Conservation (phyloP, 2,329 filamentous ascomycete genomes). For the Fusarium sp. region DNA sequence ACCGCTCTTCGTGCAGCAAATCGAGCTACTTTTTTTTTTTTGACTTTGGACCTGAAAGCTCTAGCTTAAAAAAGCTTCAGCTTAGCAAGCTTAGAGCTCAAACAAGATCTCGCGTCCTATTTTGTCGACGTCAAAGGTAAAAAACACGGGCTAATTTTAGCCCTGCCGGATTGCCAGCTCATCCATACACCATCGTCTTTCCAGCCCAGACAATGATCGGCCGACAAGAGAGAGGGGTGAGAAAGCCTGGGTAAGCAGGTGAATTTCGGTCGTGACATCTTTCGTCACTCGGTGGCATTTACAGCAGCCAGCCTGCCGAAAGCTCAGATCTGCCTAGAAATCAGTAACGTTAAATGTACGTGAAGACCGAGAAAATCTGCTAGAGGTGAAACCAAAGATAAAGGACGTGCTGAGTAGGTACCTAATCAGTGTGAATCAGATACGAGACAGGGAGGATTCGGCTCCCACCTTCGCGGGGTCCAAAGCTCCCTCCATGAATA, state of each 20-base stretch:
- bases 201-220: constrained; percentile 39
- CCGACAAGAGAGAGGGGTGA: constrained; percentile 40
- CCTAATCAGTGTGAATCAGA: background rate
- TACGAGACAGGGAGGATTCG: background rate
- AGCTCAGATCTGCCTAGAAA: constrained; percentile 1
- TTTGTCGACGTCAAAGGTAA: constrained; percentile 29
- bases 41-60: constrained; percentile 16
- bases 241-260: constrained; percentile 24
- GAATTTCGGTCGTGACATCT: constrained; percentile 29
- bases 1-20: constrained; percentile 30
- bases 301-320: constrained; percentile 2
- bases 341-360: background rate
- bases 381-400: constrained; percentile 1
- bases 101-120: constrained; percentile 25
- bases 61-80: constrained; percentile 18
- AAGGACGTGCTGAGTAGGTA: background rate
- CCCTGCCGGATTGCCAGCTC: constrained; percentile 43
- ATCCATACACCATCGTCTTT: constrained; percentile 41
- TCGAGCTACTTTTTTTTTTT: constrained; percentile 16
- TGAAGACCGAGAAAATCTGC: constrained; percentile 13
- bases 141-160: constrained; percentile 45
- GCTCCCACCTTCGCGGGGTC: constrained; percentile 28
- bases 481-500: constrained; percentile 24
- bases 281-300: constrained; percentile 34
- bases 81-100: constrained; percentile 14